Evolutionary conservation across 2,329 filamentous ascomycete species (phyloP).

Genomic region (Botrytis paeoniae): DNA sequence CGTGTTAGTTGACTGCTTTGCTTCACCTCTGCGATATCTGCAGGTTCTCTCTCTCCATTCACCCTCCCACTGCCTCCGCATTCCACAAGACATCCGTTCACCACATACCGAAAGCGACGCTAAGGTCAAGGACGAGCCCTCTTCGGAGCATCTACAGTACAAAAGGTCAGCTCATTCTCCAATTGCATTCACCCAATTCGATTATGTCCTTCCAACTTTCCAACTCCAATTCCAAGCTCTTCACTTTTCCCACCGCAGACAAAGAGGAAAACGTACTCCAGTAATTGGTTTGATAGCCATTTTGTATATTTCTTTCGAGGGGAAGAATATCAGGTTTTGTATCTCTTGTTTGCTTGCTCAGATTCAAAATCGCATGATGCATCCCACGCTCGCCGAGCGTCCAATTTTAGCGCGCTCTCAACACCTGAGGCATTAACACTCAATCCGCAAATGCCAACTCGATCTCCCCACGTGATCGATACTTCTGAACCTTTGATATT

Average conservation of each 20-base stretch:
- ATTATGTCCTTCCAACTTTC: background rate
- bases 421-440: conserved; percentile 8
- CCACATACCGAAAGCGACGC: conserved; percentile 52
- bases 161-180: conserved; percentile 33
- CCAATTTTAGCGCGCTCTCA: background rate
- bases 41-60: background rate
- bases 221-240: background rate
- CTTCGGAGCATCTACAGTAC: conserved; percentile 53
- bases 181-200: conserved; percentile 19
- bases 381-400: conserved; percentile 10
- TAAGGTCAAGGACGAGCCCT: conserved; percentile 56
- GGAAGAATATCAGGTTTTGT: conserved; percentile 33
- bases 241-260: background rate
- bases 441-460: background rate
- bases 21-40: conserved; percentile 13
- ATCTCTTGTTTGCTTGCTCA: conserved; percentile 29
- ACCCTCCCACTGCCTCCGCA: background rate
- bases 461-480: conserved; percentile 3
- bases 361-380: conserved; percentile 30
- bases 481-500: background rate
- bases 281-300: conserved; percentile 41
- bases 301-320: conserved; percentile 29
- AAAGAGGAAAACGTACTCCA: conserved; percentile 34
- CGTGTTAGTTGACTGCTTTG: conserved; percentile 13
- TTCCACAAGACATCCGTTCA: background rate